Percentiles rank a stretch among this genome's conserved stretches.
Evolutionary conservation across 371 early-diverging fungal genomes (phyloP).

Genomic region (Rhizopus arrhizus): DNA sequence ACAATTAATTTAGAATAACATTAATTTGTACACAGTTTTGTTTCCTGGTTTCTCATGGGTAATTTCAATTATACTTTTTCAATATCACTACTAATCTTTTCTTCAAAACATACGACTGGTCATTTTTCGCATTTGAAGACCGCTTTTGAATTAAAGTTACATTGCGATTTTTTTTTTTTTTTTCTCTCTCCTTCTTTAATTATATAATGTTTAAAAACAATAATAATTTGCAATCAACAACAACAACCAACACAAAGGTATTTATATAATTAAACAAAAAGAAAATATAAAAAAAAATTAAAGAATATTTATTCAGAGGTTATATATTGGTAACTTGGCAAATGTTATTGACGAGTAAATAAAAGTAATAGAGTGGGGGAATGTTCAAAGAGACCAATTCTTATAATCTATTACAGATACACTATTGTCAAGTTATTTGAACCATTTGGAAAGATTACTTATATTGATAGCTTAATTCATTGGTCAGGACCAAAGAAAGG

Average conservation of each 20-base stretch:
- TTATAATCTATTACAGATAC: constrained; percentile 40
- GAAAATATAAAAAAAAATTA: background rate
- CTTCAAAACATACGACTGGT: too few species aligned
- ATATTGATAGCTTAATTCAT: constrained; percentile 65
- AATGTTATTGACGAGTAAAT: constrained; percentile 62
- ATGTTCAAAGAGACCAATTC: background rate
- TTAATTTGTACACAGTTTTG: too few species aligned
- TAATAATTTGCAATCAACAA: too few species aligned
- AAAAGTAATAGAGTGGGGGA: background rate
- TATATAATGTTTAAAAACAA: background rate
- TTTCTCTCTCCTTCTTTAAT: constrained; percentile 21
- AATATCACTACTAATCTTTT: too few species aligned
- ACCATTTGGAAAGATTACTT: constrained; percentile 69
- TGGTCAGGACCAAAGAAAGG: constrained; percentile 65
- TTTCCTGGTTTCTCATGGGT: too few species aligned
- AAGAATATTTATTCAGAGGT: constrained; percentile 27
- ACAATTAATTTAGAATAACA: too few species aligned
- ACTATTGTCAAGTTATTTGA: constrained; percentile 65
- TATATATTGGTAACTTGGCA: constrained; percentile 68
- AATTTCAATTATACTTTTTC: too few species aligned
- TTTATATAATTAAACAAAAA: background rate
- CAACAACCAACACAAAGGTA: background rate
- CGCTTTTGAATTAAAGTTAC: too few species aligned
- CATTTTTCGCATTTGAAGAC: too few species aligned
- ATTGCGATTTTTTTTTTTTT: too few species aligned